phyloP scores from a whole-genome alignment of 208 protist species.

The Trichomonas vaginalis region DNA sequence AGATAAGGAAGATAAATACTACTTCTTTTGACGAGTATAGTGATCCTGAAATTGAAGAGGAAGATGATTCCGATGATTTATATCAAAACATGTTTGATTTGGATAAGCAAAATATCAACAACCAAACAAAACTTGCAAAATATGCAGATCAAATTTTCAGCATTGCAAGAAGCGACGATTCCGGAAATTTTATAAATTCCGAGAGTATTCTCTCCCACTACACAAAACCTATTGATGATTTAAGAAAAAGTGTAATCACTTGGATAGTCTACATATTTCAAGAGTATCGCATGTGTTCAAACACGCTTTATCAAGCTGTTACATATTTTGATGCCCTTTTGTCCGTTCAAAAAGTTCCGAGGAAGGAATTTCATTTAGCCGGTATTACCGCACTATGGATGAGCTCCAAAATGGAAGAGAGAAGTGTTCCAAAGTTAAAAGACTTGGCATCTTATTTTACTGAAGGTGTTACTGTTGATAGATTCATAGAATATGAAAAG shows the following conservation, averaged over 20 bases:
- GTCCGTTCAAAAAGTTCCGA: neutral
- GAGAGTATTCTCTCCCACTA: neutral
- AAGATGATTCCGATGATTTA: neutral
- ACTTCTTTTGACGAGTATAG: neutral
- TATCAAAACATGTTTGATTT: neutral
- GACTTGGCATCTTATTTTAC: neutral
- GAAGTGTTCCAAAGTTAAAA: neutral
- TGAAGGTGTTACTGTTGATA: neutral
- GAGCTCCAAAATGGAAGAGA: neutral
- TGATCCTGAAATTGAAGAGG: neutral
- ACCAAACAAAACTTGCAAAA: neutral
- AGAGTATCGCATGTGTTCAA: neutral
- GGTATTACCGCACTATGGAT: neutral
- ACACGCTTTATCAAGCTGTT: neutral
- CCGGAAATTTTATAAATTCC: neutral
- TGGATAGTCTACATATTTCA: neutral
- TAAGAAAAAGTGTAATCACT: neutral
- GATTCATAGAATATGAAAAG: neutral
- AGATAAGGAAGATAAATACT: neutral
- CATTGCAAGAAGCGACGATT: neutral
- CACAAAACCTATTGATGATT: neutral
- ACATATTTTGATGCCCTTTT: neutral
- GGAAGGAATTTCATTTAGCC: neutral
- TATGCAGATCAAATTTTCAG: neutral
- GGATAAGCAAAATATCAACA: neutral